These are phyloP conservation scores for Triticum turgidum DNA, from an alignment of 176 grass and related monocot species.

Conservation along the genomic window DNA sequence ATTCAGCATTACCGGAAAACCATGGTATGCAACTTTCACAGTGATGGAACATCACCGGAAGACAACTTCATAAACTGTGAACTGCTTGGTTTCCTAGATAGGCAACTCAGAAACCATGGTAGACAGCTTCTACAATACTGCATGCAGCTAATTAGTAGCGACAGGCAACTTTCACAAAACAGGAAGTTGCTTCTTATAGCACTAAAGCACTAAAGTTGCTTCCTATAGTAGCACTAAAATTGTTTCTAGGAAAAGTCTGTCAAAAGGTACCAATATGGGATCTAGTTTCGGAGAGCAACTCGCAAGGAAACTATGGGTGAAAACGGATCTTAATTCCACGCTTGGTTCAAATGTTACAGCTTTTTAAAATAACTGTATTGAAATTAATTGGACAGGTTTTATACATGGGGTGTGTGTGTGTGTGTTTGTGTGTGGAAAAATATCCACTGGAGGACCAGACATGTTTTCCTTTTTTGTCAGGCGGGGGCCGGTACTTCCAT, in stretches of 20 bases:
- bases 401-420: not conserved
- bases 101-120: no score
- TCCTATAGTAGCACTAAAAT: no score
- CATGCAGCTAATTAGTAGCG: not conserved
- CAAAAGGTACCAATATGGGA: not conserved
- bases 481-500: no score
- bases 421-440: not conserved
- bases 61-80: not conserved
- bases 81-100: no score
- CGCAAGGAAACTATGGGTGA: not conserved
- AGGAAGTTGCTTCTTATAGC: not conserved
- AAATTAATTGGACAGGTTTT: not conserved
- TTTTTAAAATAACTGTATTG: not conserved
- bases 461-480: not conserved
- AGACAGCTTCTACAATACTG: not conserved
- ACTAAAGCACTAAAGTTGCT: not conserved
- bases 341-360: not conserved
- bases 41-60: not conserved
- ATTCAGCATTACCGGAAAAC: not conserved
- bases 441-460: not conserved
- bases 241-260: no score
- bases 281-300: not conserved
- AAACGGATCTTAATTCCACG: not conserved
- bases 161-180: not conserved
- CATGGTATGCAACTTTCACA: not conserved